These are phyloP conservation scores for Penicillium sp. DNA, from an alignment of 2,329 filamentous ascomycete species.

Conservation along the genomic window DNA sequence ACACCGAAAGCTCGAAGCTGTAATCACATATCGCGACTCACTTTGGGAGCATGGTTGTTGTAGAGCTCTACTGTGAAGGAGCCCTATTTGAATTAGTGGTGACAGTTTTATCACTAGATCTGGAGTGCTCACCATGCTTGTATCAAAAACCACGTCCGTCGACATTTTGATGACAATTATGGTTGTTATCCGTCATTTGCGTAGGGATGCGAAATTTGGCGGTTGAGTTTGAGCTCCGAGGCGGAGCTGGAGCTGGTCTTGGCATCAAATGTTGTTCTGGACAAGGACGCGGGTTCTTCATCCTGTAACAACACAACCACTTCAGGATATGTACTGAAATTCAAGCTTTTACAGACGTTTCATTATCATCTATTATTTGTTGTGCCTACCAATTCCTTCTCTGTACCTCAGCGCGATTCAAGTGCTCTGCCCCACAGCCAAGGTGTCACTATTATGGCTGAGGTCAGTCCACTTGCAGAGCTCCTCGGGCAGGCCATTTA, in stretches of 20 bases:
- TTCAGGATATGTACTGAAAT: conserved; percentile 1
- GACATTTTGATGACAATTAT: conserved; percentile 60
- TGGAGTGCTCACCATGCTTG: conserved; percentile 70
- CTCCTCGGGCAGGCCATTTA: conserved; percentile 48
- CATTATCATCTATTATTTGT: background rate
- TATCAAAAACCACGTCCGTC: conserved; percentile 80
- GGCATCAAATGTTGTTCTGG: conserved; percentile 24
- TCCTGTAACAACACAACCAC: conserved; percentile 13
- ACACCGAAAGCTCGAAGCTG: background rate
- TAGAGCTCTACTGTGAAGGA: conserved; percentile 88
- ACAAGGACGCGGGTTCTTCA: conserved; percentile 6
- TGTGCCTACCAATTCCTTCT: background rate
- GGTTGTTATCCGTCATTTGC: background rate
- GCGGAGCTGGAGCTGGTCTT: conserved; percentile 27
- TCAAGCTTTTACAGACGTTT: background rate
- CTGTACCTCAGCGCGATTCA: background rate
- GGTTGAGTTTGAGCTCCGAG: conserved; percentile 21
- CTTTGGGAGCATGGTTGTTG: conserved; percentile 79
- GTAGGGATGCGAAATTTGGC: background rate
- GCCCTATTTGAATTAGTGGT: conserved; percentile 61
- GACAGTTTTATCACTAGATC: background rate
- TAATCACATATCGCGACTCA: conserved; percentile 30
- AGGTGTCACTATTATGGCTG: conserved; percentile 31
- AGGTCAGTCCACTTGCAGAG: conserved; percentile 44
- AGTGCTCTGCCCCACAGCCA: conserved; percentile 5